A percentile compares a stretch with the other conserved stretches of the same genome.
Evolutionary conservation across 345 rosid species (phyloP).

Genomic region (Corymbia maculata): DNA sequence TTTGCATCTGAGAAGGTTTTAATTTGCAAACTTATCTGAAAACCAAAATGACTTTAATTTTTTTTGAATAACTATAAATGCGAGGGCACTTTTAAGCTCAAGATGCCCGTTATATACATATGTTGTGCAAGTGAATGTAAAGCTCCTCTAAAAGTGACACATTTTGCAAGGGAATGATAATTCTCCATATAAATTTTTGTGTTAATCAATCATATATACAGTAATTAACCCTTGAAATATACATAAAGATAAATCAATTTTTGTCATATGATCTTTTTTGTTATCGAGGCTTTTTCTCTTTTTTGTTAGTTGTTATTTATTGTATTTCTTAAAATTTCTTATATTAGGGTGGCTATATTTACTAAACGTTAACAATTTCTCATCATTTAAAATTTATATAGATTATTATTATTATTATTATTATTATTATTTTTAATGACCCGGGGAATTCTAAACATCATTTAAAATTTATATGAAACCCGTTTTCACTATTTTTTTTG

Average conservation of each 20-base stretch:
- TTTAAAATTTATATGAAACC: too few species aligned
- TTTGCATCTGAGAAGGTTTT: too few species aligned
- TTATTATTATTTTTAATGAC: too few species aligned
- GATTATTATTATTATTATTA: too few species aligned
- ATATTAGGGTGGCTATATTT: neutral
- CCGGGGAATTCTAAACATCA: too few species aligned
- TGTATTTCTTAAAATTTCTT: neutral
- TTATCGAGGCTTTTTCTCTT: neutral
- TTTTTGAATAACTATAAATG: neutral
- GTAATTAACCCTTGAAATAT: neutral
- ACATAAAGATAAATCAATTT: neutral
- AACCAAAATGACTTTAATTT: neutral
- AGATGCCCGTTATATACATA: neutral
- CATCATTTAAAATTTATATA: rapidly evolving
- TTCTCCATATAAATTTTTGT: neutral
- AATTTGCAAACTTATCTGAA: neutral
- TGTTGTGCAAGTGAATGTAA: rapidly evolving
- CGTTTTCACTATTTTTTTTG: too few species aligned
- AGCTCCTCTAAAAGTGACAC: neutral
- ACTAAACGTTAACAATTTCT: neutral
- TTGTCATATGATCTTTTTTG: neutral
- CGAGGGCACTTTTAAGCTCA: neutral
- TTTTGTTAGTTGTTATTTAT: neutral
- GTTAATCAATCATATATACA: neutral
- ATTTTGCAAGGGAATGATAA: neutral